Evolutionary conservation across 176 grass and related monocot genomes (phyloP).

Genomic region (Oryza longistaminata): DNA sequence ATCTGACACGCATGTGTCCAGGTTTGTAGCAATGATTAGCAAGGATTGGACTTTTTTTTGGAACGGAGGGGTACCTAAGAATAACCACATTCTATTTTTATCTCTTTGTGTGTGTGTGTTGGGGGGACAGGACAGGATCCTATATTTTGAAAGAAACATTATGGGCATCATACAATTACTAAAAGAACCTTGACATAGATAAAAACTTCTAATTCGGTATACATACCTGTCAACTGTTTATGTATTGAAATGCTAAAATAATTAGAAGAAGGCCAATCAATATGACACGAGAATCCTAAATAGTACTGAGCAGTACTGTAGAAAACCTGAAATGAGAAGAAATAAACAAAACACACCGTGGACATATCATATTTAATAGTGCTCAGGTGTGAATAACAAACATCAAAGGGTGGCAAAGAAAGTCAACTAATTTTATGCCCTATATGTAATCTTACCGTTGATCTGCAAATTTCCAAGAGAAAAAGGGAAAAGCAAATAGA

Average conservation of each 20-base stretch:
- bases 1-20: no score
- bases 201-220: slow-evolving; percentile 25
- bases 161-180: not conserved
- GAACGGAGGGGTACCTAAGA: no score
- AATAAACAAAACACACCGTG: not conserved
- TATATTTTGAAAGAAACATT: no score
- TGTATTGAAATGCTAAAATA: slow-evolving; percentile 88
- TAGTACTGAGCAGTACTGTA: slow-evolving; percentile 91
- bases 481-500: no score
- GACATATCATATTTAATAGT: slow-evolving; percentile 5
- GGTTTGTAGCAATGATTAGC: no score
- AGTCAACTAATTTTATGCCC: no score
- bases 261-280: slow-evolving; percentile 88
- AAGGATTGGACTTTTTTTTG: no score
- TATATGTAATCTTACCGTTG: no score
- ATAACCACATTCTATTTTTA: no score
- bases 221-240: slow-evolving; percentile 86
- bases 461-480: no score
- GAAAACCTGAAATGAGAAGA: slow-evolving; percentile 63
- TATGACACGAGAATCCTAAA: slow-evolving; percentile 82
- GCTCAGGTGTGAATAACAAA: not conserved
- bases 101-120: no score
- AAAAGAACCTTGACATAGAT: not conserved
- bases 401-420: not conserved
- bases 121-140: no score